Evolutionary conservation across 1,139 yeast genomes (phyloP).

Genomic region (Yamadazyma triangularis): DNA sequence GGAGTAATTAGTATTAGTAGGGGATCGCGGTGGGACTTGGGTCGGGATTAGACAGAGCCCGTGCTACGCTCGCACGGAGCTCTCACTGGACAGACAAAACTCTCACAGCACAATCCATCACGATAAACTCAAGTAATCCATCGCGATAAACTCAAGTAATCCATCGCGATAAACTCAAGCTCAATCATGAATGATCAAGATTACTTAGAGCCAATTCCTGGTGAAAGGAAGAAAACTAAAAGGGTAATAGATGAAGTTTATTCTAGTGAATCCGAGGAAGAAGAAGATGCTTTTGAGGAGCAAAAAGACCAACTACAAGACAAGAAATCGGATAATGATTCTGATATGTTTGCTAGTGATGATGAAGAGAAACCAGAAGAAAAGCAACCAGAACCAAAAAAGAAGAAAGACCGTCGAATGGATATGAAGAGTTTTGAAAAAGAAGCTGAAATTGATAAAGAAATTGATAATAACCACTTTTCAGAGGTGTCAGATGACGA

Average conservation of each 20-base stretch:
- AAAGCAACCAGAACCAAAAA: slow-evolving; percentile 1
- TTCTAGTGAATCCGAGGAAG: neutral
- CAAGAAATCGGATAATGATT: slow-evolving; percentile 15
- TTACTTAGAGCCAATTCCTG: neutral
- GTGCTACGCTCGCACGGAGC: no score
- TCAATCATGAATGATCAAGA: neutral
- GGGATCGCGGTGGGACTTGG: no score
- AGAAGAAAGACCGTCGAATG: slow-evolving; percentile 56
- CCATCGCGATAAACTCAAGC: neutral
- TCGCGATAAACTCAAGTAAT: no score
- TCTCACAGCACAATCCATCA: no score
- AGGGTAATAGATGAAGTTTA: neutral
- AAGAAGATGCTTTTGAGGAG: slow-evolving; percentile 5
- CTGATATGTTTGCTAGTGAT: slow-evolving; percentile 40
- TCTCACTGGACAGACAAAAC: no score
- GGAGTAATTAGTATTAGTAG: no score
- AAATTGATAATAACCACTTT: slow-evolving; percentile 3
- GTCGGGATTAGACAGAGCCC: no score
- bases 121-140: no score
- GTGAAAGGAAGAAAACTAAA: neutral
- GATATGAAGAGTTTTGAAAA: slow-evolving; percentile 27
- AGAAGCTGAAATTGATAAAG: slow-evolving; percentile 9
- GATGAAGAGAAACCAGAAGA: slow-evolving; percentile 11
- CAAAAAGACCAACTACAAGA: slow-evolving; percentile 4
- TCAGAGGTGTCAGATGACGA: no score